Base-by-base conservation (phyloP, 2,329 filamentous ascomycete genomes). In the Peltaster fructicola region DNA sequence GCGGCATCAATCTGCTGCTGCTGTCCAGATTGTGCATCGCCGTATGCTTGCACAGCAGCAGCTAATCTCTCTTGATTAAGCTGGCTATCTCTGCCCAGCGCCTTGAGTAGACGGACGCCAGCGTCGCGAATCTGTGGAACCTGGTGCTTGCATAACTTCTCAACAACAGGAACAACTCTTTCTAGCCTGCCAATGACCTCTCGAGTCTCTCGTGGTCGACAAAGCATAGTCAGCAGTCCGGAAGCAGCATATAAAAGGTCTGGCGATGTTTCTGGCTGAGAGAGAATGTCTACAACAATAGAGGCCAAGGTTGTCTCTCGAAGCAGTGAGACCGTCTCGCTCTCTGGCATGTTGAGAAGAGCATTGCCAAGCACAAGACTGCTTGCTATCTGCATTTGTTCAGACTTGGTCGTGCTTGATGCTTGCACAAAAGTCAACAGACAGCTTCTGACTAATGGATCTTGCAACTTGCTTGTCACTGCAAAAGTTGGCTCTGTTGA, bases 151-250 rank as follows among this genome's bases (percentile, higher is more conserved):
- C 37, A 43, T 9, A 48, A 26, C 8, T 22, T 24, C 15, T 28
- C 26, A 8, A 47, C 5, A 18, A 20, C 9, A 9, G 14, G 8
- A 4, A n/a, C n/a, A n/a, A n/a, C n/a, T n/a, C n/a, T n/a, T n/a
- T n/a, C n/a, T n/a, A n/a, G n/a, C n/a, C n/a, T n/a, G n/a, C 32
- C 43, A 12, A 48, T 38, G 7, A 24, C 14, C 21, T 39, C 34
- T 8, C 40, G 29, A 2, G 31, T 30, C n/a, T 30, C 27, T 3
- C 28, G 8, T 5, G 38, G 36, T 4, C 44, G 34, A 9, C 36
- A 31, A 5, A 48, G 34, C 22, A 45, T 40, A 5, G 39, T 30
- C 6, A 48, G 33, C 10, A 48, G 23, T 3, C 44, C 40, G 6
- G 38, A 35, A 10, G 36, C 35, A 2, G 43, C 41, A 23, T 47